Base-by-base conservation (phyloP, 495 filamentous ascomycete genomes). In the Glonium stellatum region DNA sequence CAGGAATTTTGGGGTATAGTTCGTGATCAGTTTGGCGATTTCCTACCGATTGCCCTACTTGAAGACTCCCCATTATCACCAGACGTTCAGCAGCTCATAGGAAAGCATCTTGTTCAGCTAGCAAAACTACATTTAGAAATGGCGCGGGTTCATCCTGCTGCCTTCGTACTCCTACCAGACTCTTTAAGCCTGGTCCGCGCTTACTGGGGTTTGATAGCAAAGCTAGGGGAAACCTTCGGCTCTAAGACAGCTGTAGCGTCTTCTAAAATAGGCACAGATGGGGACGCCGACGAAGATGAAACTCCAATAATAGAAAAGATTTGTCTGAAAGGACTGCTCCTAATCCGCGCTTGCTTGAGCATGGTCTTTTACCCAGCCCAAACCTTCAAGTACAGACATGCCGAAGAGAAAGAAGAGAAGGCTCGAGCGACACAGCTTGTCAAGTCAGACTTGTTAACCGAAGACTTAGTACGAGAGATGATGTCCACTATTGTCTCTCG, bases 71-170 rank as follows among this genome's bases (percentile, higher is more conserved):
- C 78, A n/a, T 67, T 81, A 10, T 68, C 71, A 13, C 44, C 75
- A n/a, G 58, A 72, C 31, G 66, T 77, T 9, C 70, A 73, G 23
- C 71, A 75, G 23, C 62, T 85, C 31, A 73, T 95, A n/a, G 87
- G 88, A 62, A 91, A 91, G 65, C 92, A 97, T 61, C 75, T 95
- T 8, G 68, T 95, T 52, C 92, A 96, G 69, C 84, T 96, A 49
- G 84, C 92, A 11, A 97, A 98, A 73, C 77, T 97, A 9, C 92
- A 97, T 71, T 76, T 93, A 22, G 84, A 90, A 42, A 92, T 97
- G 86, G 82, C 86, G 4, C 78, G 78, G 52, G 70, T 72, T 11
- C 89, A 92, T 67, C 85, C 90, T 10, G 84, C 85, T 5, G 85
- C 88, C 27, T 97, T 96, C 73, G 85, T 85, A 0, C 72, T 88